Conservation (phyloP, 495 filamentous ascomycete species). For the Chaetomium cochliodes region DNA sequence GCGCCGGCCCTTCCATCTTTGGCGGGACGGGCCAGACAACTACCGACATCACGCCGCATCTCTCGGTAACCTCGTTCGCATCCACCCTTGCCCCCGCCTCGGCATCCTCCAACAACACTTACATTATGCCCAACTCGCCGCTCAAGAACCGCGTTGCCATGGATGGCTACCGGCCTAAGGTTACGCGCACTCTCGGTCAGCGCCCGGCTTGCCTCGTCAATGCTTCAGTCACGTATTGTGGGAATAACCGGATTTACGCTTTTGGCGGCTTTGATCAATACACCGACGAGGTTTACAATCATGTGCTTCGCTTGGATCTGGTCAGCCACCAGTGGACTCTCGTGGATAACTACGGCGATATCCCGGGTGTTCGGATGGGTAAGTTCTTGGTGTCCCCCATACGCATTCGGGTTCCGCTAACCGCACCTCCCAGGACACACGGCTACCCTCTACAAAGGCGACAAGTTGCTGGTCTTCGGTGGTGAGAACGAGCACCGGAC, state of each 20-base stretch:
- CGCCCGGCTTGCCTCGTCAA: constrained; percentile 93
- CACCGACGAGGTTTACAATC: constrained; percentile 99
- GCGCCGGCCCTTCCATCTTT: constrained; percentile 35
- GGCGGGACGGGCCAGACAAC: constrained; percentile 28
- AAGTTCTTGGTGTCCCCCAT: constrained; percentile 27
- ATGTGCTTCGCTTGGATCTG: constrained; percentile 85
- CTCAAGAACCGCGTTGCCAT: constrained; percentile 58
- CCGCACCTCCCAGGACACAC: constrained; percentile 69
- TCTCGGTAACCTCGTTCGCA: constrained; percentile 29
- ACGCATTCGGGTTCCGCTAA: constrained; percentile 4
- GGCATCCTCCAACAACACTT: constrained; percentile 70
- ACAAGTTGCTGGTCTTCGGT: constrained; percentile 92
- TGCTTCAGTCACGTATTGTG: constrained; percentile 95
- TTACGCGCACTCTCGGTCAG: constrained; percentile 79
- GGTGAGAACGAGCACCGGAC: constrained; percentile 97
- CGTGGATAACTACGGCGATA: constrained; percentile 98
- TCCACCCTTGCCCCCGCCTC: constrained; percentile 46
- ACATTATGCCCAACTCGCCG: constrained; percentile 80
- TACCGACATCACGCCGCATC: constrained; percentile 16
- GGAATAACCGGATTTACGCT: constrained; percentile 92
- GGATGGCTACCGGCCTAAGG: constrained; percentile 75
- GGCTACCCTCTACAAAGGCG: constrained; percentile 88
- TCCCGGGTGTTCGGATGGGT: constrained; percentile 98
- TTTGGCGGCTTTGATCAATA: constrained; percentile 99
- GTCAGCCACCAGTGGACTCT: constrained; percentile 86